Conservation (phyloP, 331 rosid species). For the Quercus tomentella region DNA sequence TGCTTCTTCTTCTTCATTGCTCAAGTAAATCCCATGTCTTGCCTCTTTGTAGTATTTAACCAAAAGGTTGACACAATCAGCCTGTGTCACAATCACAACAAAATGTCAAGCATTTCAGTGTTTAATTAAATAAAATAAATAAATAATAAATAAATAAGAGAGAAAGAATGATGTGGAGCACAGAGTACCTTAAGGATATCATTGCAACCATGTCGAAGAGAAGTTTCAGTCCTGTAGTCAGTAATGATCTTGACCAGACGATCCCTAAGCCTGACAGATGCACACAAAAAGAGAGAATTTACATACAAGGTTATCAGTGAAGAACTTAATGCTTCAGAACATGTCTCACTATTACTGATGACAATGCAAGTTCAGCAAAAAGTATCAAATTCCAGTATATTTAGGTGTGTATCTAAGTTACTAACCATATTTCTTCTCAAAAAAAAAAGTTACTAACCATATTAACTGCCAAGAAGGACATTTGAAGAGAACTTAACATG, state of each 20-base stretch:
- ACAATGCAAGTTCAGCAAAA: background rate
- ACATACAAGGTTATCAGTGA: background rate
- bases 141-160: no score
- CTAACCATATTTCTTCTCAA: background rate
- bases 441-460: background rate
- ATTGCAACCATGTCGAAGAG: conserved; percentile 95
- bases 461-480: background rate
- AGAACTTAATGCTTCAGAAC: conserved; percentile 14
- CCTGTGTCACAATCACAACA: conserved; percentile 46
- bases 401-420: background rate
- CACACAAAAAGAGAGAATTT: background rate
- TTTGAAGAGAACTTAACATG: background rate
- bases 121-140: conserved; percentile 10
- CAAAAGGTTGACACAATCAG: conserved; percentile 86
- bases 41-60: conserved; percentile 89
- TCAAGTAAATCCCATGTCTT: conserved; percentile 73
- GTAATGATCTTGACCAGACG: conserved; percentile 88
- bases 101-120: conserved; percentile 14
- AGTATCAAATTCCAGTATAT: background rate
- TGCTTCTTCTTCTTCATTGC: conserved; percentile 69
- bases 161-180: background rate
- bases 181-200: conserved; percentile 82
- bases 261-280: conserved; percentile 78
- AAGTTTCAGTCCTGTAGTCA: conserved; percentile 95
- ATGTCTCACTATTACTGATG: background rate